Evolutionary conservation across 2,329 filamentous ascomycete species (phyloP), one percentile per base, ranked within the genome.

Genomic region (Celoporthe dispersa): DNA sequence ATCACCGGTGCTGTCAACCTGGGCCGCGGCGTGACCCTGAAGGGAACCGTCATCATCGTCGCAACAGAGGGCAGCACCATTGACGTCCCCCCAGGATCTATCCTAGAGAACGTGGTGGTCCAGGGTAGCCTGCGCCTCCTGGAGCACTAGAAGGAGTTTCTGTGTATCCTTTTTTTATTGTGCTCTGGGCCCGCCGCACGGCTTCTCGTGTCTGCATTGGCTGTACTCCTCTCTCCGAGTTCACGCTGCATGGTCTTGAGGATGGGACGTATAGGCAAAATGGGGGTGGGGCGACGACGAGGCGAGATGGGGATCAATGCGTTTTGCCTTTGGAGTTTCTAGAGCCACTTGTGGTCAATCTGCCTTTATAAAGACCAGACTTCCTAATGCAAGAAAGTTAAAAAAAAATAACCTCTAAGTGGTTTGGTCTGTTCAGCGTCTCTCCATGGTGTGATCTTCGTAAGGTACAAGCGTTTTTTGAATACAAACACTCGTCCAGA

Each of bases 31-130:
- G 96, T 99, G 69, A 97, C 94, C 53, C 87, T 98, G 76, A 99
- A 99, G 90, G 96, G 94, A 73, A 99, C 96, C 39, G 96, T 99
- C 81, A 99, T 99, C 80, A 99, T 99, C 76, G 96, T 99, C 67
- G 96, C 96, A 37, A 98, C 94, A 62, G 96, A 99, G 84, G 95
- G 95, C 76, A 94, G 92, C 86, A 99, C 96, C 74, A 99, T 99
- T 78, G 96, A 99, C 80, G 92, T 99, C 77, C 96, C 96, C 67
- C 95, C 96, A 28, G 96, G 96, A 80, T 98, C 94, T 28, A 93
- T 99, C 77, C 88, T 99, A 71, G 96, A 99, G 88, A 99, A 99
- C 84, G 96, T 98, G 19, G 96, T 99, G 66, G 96, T 99, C 70
- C 96, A 99, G 88, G 96, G 96, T 79, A 97, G 94, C 83, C 88